Evolutionary conservation across 306 rosid genomes (phyloP), one percentile per base, ranked within the genome.

Genomic region (Quillaja saponaria): DNA sequence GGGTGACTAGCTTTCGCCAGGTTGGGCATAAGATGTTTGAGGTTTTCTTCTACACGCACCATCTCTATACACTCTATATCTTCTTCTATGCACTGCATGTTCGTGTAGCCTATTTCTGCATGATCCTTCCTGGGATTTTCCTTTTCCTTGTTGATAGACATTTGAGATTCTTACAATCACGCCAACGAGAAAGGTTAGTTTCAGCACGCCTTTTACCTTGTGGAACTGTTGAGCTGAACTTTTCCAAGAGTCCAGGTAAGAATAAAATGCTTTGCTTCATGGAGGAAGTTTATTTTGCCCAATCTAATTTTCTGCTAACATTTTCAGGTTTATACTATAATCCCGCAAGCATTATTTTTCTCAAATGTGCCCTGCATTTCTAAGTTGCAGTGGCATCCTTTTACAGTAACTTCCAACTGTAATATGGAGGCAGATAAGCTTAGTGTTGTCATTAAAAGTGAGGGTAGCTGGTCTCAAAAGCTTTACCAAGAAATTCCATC

Each of bases 301-400:
- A 14, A 41, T 13, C 0, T 40, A 1, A 21, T 7, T 12, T n/a
- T 38, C 35, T 6, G 47, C 56, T 64, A 55, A 64, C 6, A 13
- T 11, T 37, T 61, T 10, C 80, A 88, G 96, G 81, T 10, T 78
- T 88, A 51, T 18, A 35, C 37, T 77, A 83, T 60, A 85, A 75
- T 69, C 86, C 94, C 0, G 72, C 90, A 6, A 85, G 94, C 72
- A 49, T 79, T 13, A 56, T 88, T 77, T 82, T 79, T 57, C 71
- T 88, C 37, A 88, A n/a, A 88, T 25, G 86, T 88, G 57, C 90
- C 94, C 0, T 71, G 60, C 34, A 58, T 88, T 64, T 88, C 96
- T 28, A 89, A 78, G 81, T 42, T 85, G 55, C 95, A 89, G 19
- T 89, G 96, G 94, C 96, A 89, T 62, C 95, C 96, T 28, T 89